Conservation (phyloP, 106 monocot species). For the Dioscorea dumetorum region DNA sequence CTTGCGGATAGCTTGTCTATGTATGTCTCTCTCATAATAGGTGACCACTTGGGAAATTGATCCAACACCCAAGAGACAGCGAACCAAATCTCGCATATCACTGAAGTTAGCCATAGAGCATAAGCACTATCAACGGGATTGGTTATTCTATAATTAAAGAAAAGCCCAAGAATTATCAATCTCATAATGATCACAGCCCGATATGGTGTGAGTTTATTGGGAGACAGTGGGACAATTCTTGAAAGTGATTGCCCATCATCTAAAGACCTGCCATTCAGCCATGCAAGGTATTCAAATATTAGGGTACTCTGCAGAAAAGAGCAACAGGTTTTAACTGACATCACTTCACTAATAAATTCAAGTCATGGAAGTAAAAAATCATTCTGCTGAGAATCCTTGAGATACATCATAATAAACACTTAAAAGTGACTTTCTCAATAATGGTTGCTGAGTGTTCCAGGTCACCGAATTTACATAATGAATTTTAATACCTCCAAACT, state of each 20-base stretch:
- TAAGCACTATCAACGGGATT: slow-evolving; percentile 92
- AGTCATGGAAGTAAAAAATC: too few relatives aligned
- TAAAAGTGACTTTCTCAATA: too few relatives aligned
- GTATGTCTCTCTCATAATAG: slow-evolving; percentile 75
- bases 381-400: too few relatives aligned
- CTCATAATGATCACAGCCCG: slow-evolving; percentile 86
- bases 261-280: slow-evolving; percentile 33
- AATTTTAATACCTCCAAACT: too few relatives aligned
- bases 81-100: slow-evolving; percentile 98
- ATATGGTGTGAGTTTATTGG: slow-evolving; percentile 85
- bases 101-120: slow-evolving; percentile 88
- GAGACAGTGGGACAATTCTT: slow-evolving; percentile 66
- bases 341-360: too few relatives aligned
- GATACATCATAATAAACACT: too few relatives aligned
- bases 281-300: too few relatives aligned
- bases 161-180: slow-evolving; percentile 80
- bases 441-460: too few relatives aligned
- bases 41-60: slow-evolving; percentile 98
- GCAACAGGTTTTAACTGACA: too few relatives aligned
- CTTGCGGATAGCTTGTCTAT: slow-evolving; percentile 67
- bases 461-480: too few relatives aligned
- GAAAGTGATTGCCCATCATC: slow-evolving; percentile 62
- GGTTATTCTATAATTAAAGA: slow-evolving; percentile 93
- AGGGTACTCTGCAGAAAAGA: too few relatives aligned
- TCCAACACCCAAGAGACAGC: slow-evolving; percentile 94